phyloP scores from a whole-genome alignment of 305 asterid genomes.

The Ajuga reptans region DNA sequence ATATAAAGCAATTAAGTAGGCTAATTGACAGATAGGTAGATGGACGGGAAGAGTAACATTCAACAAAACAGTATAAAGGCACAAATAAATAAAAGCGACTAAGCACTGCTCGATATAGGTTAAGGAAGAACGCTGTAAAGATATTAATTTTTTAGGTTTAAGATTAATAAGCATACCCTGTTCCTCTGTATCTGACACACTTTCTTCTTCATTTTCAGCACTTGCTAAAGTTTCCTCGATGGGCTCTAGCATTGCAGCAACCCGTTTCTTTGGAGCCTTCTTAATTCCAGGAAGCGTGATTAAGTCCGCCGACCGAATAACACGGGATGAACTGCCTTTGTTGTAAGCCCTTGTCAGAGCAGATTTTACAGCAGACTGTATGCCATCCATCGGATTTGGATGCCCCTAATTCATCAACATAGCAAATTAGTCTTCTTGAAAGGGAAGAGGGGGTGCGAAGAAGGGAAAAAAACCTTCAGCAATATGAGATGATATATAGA shows the following conservation, averaged over 20 bases:
- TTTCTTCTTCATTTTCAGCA: constrained; percentile 64
- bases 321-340: constrained; percentile 84
- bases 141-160: background rate
- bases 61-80: background rate
- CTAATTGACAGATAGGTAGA: background rate
- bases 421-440: background rate
- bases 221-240: constrained; percentile 46
- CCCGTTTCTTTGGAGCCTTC: constrained; percentile 82
- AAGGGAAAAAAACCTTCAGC: background rate
- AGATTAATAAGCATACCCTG: constrained; percentile 40
- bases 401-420: constrained; percentile 49
- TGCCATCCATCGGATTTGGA: constrained; percentile 73
- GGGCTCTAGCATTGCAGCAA: constrained; percentile 95
- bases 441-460: too few species aligned
- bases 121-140: too few species aligned
- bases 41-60: background rate
- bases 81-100: background rate
- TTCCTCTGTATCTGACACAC: constrained; percentile 62
- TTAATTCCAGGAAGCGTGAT: constrained; percentile 79
- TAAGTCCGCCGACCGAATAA: constrained; percentile 73
- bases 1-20: background rate
- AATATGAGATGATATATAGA: background rate
- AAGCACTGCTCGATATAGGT: background rate
- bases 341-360: constrained; percentile 90
- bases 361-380: constrained; percentile 80